A percentile compares a stretch with the other conserved stretches of the same genome.
phyloP scores from a whole-genome alignment of 352 stramenopile genomes.

The Phytophthora tentaculata region DNA sequence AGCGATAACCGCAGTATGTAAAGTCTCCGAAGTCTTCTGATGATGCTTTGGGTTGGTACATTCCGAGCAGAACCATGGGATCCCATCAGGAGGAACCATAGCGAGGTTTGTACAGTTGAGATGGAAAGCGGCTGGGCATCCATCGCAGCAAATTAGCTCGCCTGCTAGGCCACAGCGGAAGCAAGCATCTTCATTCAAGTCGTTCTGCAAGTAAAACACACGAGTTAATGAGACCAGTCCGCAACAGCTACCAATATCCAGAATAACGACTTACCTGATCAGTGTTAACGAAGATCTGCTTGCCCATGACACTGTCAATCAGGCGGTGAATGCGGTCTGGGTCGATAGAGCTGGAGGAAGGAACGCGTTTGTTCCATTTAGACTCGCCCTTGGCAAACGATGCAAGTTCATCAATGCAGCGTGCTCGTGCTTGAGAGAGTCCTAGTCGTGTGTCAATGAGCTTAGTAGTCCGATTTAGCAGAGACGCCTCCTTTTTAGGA shows the following conservation, averaged over 20 bases:
- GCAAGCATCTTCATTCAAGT: constrained; percentile 84
- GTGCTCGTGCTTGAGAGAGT: constrained; percentile 60
- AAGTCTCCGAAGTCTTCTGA: constrained; percentile 31
- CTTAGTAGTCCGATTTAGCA: constrained; percentile 25
- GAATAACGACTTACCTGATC: constrained; percentile 64
- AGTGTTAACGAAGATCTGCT: constrained; percentile 62
- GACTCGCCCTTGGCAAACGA: constrained; percentile 72
- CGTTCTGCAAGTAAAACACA: constrained; percentile 46
- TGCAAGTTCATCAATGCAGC: constrained; percentile 55
- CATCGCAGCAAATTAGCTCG: constrained; percentile 84
- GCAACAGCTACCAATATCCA: too few relatives aligned
- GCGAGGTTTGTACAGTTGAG: constrained; percentile 77
- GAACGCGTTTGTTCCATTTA: constrained; percentile 72
- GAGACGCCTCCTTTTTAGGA: constrained; percentile 20
- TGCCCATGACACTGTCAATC: constrained; percentile 69
- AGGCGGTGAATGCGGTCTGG: constrained; percentile 72
- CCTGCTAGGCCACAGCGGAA: constrained; percentile 74
- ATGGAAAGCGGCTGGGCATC: constrained; percentile 79
- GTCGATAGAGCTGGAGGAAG: constrained; percentile 53
- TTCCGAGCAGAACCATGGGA: constrained; percentile 75
- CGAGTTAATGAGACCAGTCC: too few relatives aligned
- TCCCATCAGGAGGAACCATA: constrained; percentile 54
- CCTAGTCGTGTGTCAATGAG: constrained; percentile 53
- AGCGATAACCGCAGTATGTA: constrained; percentile 14
- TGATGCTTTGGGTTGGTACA: constrained; percentile 61